Percentiles rank a stretch among this genome's conserved stretches.
These are phyloP conservation scores for Amanita phalloides DNA, from an alignment of 768 basidiomycete genomes.

Conservation along the genomic window DNA sequence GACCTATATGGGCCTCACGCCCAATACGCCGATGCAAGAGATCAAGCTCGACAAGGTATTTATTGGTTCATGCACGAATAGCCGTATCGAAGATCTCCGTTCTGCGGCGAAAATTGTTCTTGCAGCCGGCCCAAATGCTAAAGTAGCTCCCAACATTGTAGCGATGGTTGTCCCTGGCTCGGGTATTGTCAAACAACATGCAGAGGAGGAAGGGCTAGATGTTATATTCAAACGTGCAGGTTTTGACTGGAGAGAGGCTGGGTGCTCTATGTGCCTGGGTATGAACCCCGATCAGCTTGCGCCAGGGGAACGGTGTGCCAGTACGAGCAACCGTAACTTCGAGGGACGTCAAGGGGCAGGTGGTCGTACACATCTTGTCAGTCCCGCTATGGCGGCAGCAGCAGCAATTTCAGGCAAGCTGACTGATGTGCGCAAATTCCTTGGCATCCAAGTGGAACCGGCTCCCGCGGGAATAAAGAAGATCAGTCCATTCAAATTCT, in stretches of 20 bases:
- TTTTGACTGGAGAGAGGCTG: constrained; percentile 93
- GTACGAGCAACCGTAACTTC: constrained; percentile 90
- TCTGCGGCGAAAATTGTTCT: constrained; percentile 73
- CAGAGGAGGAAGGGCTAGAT: constrained; percentile 84
- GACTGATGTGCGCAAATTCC: constrained; percentile 73
- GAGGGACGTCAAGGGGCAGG: constrained; percentile 85
- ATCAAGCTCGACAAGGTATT: constrained; percentile 83
- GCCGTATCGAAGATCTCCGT: constrained; percentile 87
- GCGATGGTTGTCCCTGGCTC: constrained; percentile 94
- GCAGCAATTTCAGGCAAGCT: constrained; percentile 81
- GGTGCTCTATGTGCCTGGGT: constrained; percentile 93
- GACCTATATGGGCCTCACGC: constrained; percentile 76
- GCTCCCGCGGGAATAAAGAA: constrained; percentile 47
- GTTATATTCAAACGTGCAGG: constrained; percentile 81
- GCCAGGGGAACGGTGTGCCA: constrained; percentile 79
- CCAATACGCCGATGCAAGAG: constrained; percentile 72
- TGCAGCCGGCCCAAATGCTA: constrained; percentile 61
- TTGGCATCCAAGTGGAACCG: constrained; percentile 27
- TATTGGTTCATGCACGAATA: constrained; percentile 92
- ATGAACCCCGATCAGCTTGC: constrained; percentile 92
- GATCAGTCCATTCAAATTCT: constrained; percentile 62
- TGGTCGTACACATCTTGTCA: constrained; percentile 81
- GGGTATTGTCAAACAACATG: constrained; percentile 82
- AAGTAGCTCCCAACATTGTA: constrained; percentile 62
- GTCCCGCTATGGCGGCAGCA: constrained; percentile 89